Evolutionary conservation across 2,329 filamentous ascomycete genomes (phyloP).

Genomic region (Cryphonectria carpinicola): DNA sequence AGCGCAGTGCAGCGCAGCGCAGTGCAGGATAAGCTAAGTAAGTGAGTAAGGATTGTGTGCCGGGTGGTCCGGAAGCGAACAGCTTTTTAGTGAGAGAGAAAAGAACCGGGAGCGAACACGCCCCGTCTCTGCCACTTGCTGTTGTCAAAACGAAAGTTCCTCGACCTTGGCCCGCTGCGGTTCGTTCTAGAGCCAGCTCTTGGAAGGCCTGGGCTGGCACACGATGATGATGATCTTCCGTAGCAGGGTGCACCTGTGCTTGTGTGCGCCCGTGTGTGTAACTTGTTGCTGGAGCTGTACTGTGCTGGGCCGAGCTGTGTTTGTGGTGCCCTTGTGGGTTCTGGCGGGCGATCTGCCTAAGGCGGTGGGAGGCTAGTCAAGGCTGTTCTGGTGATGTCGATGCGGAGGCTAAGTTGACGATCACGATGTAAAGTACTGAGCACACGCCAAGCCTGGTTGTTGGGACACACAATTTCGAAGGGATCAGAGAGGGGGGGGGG

Average conservation of each 20-base stretch:
- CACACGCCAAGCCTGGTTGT: neutral
- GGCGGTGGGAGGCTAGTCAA: neutral
- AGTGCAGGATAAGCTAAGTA: neutral
- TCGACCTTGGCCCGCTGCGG: neutral
- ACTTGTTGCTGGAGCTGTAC: neutral
- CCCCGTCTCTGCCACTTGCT: neutral
- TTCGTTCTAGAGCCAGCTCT: neutral
- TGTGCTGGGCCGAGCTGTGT: neutral
- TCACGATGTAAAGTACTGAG: neutral
- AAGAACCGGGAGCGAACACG: neutral
- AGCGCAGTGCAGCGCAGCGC: neutral
- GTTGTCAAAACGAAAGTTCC: neutral
- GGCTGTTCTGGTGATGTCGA: neutral
- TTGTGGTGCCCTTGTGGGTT: neutral
- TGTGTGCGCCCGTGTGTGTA: neutral
- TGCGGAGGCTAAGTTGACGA: conserved; percentile 1
- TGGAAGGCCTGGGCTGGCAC: neutral
- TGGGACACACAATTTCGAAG: neutral
- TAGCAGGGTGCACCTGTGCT: neutral
- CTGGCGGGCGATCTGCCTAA: neutral
- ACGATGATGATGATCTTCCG: neutral
- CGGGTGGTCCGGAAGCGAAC: conserved; percentile 3
- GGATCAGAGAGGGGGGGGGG: no score
- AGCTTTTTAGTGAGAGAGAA: neutral
- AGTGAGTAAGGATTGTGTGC: neutral